phyloP scores from a whole-genome alignment of 2,329 filamentous ascomycete genomes.

The Penicillium freii region DNA sequence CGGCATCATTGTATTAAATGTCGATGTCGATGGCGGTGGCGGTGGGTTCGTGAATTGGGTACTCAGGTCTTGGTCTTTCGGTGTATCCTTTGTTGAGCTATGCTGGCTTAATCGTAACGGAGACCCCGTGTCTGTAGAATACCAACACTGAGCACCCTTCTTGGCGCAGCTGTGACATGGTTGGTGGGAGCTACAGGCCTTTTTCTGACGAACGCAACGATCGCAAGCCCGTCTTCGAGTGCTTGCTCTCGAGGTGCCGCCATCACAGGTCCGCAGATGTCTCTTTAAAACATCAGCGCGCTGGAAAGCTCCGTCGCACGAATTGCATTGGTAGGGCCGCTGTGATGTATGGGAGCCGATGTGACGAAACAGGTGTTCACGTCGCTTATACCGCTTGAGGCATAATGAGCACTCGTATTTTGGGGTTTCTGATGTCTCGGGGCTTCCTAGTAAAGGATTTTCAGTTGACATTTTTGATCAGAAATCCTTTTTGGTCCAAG shows the following conservation, averaged over 20 bases:
- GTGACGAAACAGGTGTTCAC: constrained; percentile 41
- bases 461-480: neutral
- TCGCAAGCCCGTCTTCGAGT: constrained; percentile 35
- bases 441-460: neutral
- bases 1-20: neutral
- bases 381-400: constrained; percentile 38
- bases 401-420: constrained; percentile 34
- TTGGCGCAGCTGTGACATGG: constrained; percentile 32
- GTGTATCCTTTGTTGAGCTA: neutral
- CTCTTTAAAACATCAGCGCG: constrained; percentile 41
- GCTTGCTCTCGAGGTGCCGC: constrained; percentile 11
- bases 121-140: constrained; percentile 15
- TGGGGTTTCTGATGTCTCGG: neutral
- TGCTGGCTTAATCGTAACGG: neutral
- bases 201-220: constrained; percentile 38
- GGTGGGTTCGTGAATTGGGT: neutral
- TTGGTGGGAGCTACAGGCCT: constrained; percentile 33
- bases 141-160: constrained; percentile 23
- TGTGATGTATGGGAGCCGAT: constrained; percentile 33
- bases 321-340: constrained; percentile 34
- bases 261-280: constrained; percentile 36
- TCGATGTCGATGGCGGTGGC: neutral
- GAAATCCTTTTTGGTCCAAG: neutral
- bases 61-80: neutral
- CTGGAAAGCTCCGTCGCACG: constrained; percentile 36